Conservation (phyloP, 768 basidiomycete genomes). For the Mycena crocata region DNA sequence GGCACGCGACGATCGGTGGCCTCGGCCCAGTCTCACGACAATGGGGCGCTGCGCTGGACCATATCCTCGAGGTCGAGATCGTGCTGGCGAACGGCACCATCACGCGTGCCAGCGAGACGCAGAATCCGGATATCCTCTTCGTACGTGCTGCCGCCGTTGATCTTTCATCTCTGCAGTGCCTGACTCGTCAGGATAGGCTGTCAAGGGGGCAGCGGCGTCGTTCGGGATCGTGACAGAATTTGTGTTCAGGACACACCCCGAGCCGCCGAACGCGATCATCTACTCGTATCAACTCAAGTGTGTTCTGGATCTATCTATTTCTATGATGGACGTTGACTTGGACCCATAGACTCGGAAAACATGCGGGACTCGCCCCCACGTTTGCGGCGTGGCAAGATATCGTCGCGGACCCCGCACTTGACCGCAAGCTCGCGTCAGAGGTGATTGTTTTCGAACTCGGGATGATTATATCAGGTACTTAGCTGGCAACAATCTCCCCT, state of each 20-base stretch:
- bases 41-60: conserved; percentile 44
- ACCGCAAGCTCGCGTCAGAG: conserved; percentile 32
- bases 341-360: conserved; percentile 17
- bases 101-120: conserved; percentile 34
- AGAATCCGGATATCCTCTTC: conserved; percentile 39
- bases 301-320: neutral
- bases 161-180: neutral
- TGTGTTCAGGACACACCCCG: conserved; percentile 39
- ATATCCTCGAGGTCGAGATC: conserved; percentile 38
- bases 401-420: conserved; percentile 28
- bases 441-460: conserved; percentile 26
- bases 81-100: conserved; percentile 40
- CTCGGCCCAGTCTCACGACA: conserved; percentile 35
- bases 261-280: conserved; percentile 31
- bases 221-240: conserved; percentile 46
- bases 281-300: conserved; percentile 27
- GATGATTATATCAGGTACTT: conserved; percentile 34
- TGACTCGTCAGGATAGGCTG: conserved; percentile 35
- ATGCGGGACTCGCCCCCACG: conserved; percentile 17
- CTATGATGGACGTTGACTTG: too few species aligned
- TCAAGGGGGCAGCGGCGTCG: conserved; percentile 44
- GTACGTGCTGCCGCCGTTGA: conserved; percentile 15
- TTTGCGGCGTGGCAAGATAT: conserved; percentile 31
- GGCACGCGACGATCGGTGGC: conserved; percentile 38
- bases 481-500: neutral